Conservation (phyloP, 169 alveolate genomes). For the Eimeria praecox region DNA sequence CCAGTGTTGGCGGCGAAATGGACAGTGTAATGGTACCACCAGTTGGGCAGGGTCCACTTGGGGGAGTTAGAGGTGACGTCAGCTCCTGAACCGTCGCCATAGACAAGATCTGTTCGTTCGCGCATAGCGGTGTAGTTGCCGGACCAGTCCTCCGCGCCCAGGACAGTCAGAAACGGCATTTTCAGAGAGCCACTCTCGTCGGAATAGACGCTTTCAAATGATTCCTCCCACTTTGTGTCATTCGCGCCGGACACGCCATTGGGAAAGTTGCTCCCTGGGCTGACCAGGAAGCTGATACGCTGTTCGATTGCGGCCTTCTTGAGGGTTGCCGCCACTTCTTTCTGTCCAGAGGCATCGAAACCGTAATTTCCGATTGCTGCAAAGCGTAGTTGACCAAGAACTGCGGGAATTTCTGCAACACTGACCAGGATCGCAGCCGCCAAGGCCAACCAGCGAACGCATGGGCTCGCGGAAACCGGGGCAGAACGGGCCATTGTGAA, state of each 20-base stretch:
- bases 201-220: constrained; percentile 89
- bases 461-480: background rate
- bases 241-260: constrained; percentile 89
- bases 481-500: constrained; percentile 28
- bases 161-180: constrained; percentile 92
- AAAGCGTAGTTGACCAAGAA: constrained; percentile 88
- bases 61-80: constrained; percentile 84
- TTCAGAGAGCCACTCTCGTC: constrained; percentile 90
- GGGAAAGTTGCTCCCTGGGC: constrained; percentile 93
- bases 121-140: constrained; percentile 91
- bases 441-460: constrained; percentile 17
- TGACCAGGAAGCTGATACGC: constrained; percentile 89
- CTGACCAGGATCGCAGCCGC: constrained; percentile 47
- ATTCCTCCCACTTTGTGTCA: constrained; percentile 89
- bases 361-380: constrained; percentile 94
- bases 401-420: constrained; percentile 79
- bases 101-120: constrained; percentile 88
- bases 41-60: constrained; percentile 94
- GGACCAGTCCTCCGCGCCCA: constrained; percentile 93
- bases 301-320: constrained; percentile 88
- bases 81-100: constrained; percentile 82
- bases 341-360: constrained; percentile 87
- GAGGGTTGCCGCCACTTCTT: constrained; percentile 89
- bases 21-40: constrained; percentile 94
- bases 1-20: constrained; percentile 91